phyloP scores from a whole-genome alignment of 345 rosid genomes.

The Erysimum cheiranthoides region DNA sequence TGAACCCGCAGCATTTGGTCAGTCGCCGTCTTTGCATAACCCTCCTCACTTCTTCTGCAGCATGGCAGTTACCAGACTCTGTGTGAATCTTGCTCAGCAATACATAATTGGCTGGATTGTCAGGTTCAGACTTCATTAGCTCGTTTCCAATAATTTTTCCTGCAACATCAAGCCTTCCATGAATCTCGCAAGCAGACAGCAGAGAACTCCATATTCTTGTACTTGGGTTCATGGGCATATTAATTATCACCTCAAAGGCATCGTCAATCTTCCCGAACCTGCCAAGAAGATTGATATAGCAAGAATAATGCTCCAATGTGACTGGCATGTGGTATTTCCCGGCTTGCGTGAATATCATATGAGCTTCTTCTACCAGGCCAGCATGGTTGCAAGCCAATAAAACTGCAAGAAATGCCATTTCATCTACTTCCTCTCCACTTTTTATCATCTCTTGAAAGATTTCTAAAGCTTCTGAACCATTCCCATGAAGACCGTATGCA shows the following conservation, averaged over 20 bases:
- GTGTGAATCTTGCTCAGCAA: constrained; percentile 55
- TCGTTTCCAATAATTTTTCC: constrained; percentile 41
- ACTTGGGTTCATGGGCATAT: constrained; percentile 61
- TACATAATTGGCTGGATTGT: constrained; percentile 57
- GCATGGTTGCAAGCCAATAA: constrained; percentile 65
- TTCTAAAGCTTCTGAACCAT: constrained; percentile 58
- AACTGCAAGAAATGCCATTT: constrained; percentile 53
- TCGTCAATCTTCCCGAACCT: constrained; percentile 59
- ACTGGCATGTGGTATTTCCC: constrained; percentile 40
- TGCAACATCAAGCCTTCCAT: constrained; percentile 55
- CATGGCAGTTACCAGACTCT: constrained; percentile 52
- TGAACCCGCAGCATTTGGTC: constrained; percentile 52
- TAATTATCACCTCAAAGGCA: constrained; percentile 47
- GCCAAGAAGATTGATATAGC: constrained; percentile 65
- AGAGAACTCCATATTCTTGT: constrained; percentile 59
- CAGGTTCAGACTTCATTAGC: constrained; percentile 54
- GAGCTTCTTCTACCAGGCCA: constrained; percentile 59
- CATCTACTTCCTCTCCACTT: constrained; percentile 47
- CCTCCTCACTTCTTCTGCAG: constrained; percentile 59
- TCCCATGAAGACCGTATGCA: constrained; percentile 62
- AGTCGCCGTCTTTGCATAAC: constrained; percentile 51
- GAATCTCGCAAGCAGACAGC: constrained; percentile 57
- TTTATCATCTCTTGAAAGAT: constrained; percentile 55
- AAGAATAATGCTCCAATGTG: constrained; percentile 57
- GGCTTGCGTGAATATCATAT: constrained; percentile 46